Conservation (phyloP, 495 filamentous ascomycete species). For the Antarctomyces pellizariae region DNA sequence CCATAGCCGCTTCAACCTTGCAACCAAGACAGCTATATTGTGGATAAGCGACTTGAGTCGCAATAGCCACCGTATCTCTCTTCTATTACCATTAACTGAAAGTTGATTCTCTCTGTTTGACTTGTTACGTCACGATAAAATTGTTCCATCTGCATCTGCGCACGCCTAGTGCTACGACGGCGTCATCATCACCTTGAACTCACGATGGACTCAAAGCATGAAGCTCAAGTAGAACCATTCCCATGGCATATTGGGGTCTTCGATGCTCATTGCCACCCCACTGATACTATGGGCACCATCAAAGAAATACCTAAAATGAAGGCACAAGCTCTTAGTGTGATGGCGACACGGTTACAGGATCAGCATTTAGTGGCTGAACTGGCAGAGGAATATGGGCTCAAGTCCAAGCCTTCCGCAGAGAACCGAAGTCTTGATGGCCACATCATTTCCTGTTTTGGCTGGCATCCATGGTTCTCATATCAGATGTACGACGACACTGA, state of each 20-base stretch:
- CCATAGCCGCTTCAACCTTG: too few relatives aligned
- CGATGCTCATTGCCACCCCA: slow-evolving; percentile 97
- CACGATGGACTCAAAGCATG: slow-evolving; percentile 1
- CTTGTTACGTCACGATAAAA: too few relatives aligned
- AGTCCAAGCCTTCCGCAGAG: slow-evolving; percentile 12
- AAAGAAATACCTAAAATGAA: slow-evolving; percentile 50
- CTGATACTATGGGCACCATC: slow-evolving; percentile 67
- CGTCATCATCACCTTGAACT: too few relatives aligned
- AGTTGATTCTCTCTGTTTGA: too few relatives aligned
- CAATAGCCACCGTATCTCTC: too few relatives aligned
- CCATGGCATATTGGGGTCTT: slow-evolving; percentile 73
- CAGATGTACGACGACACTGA: slow-evolving; percentile 26
- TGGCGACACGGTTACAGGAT: slow-evolving; percentile 75
- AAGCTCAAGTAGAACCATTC: slow-evolving; percentile 17
- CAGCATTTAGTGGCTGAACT: slow-evolving; percentile 59
- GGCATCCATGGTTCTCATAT: slow-evolving; percentile 97
- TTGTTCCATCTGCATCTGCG: too few relatives aligned
- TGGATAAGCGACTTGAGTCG: too few relatives aligned
- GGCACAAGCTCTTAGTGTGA: slow-evolving; percentile 53
- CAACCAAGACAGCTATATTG: too few relatives aligned
- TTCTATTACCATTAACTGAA: too few relatives aligned
- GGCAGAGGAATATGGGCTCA: slow-evolving; percentile 19
- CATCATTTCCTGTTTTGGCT: slow-evolving; percentile 76
- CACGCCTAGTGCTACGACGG: too few relatives aligned
- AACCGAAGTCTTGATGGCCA: slow-evolving; percentile 6